Percentiles rank a stretch among this genome's conserved stretches.
Evolutionary conservation across 1,284 basidiomycete species (phyloP).

Genomic region (Omphalotus olearius): DNA sequence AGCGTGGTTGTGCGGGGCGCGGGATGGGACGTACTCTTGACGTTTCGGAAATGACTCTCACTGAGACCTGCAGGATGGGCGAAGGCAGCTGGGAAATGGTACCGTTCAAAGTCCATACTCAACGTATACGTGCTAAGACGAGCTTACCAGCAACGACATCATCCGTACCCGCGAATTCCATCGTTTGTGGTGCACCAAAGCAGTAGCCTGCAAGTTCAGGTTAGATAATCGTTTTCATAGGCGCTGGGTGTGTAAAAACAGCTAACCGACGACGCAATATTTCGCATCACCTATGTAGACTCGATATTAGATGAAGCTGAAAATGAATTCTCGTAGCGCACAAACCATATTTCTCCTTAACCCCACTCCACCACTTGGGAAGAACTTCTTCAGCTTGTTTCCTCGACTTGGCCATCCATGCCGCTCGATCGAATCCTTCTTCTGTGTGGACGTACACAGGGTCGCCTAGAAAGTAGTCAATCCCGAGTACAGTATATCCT

Average conservation of each 20-base stretch:
- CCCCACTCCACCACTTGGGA: constrained; percentile 47
- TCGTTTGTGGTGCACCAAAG: constrained; percentile 50
- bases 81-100: constrained; percentile 38
- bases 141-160: constrained; percentile 42
- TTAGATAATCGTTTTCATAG: background rate
- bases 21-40: constrained; percentile 38
- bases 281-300: constrained; percentile 17
- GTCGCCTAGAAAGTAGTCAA: constrained; percentile 14
- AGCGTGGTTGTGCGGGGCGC: background rate
- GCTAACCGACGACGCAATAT: constrained; percentile 34
- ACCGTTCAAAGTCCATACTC: background rate
- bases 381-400: constrained; percentile 28
- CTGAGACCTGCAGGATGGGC: constrained; percentile 52
- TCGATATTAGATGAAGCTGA: background rate
- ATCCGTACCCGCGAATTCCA: constrained; percentile 39
- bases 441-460: constrained; percentile 8
- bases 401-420: constrained; percentile 9
- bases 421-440: constrained; percentile 11
- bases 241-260: background rate
- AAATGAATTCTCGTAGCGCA: background rate
- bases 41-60: constrained; percentile 40
- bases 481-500: constrained; percentile 14
- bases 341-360: constrained; percentile 36
- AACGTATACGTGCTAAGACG: constrained; percentile 6
- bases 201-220: constrained; percentile 43